A percentile compares a stretch with the other conserved stretches of the same genome.
Evolutionary conservation across 2,329 filamentous ascomycete species (phyloP).

Genomic region (Hortaea werneckii): DNA sequence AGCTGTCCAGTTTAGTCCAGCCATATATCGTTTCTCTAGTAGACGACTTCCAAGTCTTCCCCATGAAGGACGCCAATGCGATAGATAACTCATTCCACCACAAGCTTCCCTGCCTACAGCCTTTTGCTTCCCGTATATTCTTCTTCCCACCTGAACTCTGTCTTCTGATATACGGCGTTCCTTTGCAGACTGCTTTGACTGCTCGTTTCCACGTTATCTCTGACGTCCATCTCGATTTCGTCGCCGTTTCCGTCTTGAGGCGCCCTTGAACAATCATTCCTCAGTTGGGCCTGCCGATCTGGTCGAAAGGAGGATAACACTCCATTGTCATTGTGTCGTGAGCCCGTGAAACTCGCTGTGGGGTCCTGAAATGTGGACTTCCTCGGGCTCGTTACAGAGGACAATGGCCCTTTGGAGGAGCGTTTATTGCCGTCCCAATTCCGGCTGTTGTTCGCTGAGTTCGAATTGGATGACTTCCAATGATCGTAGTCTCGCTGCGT

Average conservation of each 20-base stretch:
- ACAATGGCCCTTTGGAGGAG: background rate
- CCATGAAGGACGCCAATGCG: too few species aligned
- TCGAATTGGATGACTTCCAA: conserved; percentile 4
- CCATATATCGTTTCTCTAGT: too few species aligned
- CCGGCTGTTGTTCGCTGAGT: background rate
- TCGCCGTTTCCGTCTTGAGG: background rate
- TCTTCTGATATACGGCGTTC: conserved; percentile 7
- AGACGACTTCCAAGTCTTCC: too few species aligned
- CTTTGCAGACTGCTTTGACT: conserved; percentile 5
- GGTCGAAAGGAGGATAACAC: background rate
- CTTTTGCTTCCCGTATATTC: conserved; percentile 1
- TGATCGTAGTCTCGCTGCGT: conserved; percentile 5
- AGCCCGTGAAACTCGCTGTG: background rate
- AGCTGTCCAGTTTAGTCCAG: too few species aligned
- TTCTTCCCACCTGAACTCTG: conserved; percentile 7
- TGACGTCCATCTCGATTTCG: conserved; percentile 3
- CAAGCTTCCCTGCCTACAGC: too few species aligned
- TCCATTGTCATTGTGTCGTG: background rate
- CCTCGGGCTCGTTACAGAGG: too few species aligned
- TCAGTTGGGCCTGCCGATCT: background rate
- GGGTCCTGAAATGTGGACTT: background rate
- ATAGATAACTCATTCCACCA: too few species aligned
- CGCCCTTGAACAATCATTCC: background rate
- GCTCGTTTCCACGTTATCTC: conserved; percentile 5
- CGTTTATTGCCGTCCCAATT: background rate